Evolutionary conservation across 371 early-diverging fungal species (phyloP), one percentile per base, ranked within the genome.

Genomic region (Blastocladiella emersonii): DNA sequence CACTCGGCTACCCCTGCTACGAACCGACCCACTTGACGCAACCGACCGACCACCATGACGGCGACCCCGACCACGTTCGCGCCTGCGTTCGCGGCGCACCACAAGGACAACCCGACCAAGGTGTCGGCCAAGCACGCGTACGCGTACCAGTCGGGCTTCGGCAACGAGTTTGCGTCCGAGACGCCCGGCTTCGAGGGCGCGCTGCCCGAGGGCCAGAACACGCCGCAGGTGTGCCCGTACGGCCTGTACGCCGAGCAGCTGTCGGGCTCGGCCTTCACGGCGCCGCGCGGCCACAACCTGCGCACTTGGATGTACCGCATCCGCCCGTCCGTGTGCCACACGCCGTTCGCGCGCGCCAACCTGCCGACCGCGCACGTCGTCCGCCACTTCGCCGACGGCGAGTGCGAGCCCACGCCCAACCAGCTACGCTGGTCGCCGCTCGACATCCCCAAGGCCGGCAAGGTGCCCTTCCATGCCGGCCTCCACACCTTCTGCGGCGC

Each of bases 351-450:
- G 63, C 78, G 77, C 23, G 66, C 70, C 59, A 65, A 62, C 34
- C 56, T 57, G 15, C 67, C 64, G 49, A 65, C 71, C 21, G 65
- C 71, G n/a, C 68, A 72, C 27, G 45, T 88, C 7, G 77, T 82
- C 19, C 76, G 82, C 66, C 73, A 78, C 61, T 88, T 84, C 69
- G 71, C 76, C 17, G 73, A 75, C 56, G 72, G 72, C 34, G 63
- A 65, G 34, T 71, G 74, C 64, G 62, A 60, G 67, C 79, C 68
- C 39, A 91, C 91, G 23, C 93, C 94, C 12, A 87, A 91, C 64
- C 95, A 94, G 73, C 74, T 92, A 59, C 86, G 93, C 53, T 97
- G 96, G 98, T 83, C 81, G 48, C 96, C 98, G 1, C 94, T 97
- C 67, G 81, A 80, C 61, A 65, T 95, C 23, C 86, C 91, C 4